Evolutionary conservation across 2,329 filamentous ascomycete species (phyloP).

Genomic region (Aspergillus aculeatinus): DNA sequence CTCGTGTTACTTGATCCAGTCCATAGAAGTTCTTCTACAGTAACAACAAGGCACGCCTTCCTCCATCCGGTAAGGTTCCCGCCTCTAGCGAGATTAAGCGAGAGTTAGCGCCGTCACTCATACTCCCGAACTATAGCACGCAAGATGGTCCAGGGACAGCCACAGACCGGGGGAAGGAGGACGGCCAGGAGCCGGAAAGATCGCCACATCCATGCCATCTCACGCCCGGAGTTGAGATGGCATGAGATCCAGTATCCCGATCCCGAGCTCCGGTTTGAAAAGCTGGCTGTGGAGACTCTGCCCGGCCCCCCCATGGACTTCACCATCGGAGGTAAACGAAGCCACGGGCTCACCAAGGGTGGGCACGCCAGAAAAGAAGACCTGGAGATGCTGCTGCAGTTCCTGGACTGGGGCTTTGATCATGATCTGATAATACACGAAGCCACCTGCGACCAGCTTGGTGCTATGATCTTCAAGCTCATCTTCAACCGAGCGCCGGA

Average conservation of each 20-base stretch:
- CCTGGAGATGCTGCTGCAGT: background rate
- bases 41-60: no score
- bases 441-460: background rate
- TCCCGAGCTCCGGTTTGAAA: background rate
- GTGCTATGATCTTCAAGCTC: conserved; percentile 15
- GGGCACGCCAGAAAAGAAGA: background rate
- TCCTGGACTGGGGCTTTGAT: conserved; percentile 31
- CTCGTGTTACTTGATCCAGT: no score
- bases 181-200: background rate
- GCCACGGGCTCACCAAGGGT: background rate
- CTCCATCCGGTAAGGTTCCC: no score
- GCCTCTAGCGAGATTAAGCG: background rate
- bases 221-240: background rate
- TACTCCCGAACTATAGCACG: background rate
- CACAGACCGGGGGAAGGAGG: no score
- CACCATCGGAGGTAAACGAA: background rate
- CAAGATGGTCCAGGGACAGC: no score
- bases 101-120: background rate
- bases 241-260: background rate
- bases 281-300: conserved; percentile 5
- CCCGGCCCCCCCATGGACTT: conserved; percentile 13
- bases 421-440: background rate
- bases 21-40: no score
- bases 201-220: background rate
- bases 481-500: conserved; percentile 25